phyloP scores from a whole-genome alignment of 495 filamentous ascomycete species.

The Aspergillus nidulans region DNA sequence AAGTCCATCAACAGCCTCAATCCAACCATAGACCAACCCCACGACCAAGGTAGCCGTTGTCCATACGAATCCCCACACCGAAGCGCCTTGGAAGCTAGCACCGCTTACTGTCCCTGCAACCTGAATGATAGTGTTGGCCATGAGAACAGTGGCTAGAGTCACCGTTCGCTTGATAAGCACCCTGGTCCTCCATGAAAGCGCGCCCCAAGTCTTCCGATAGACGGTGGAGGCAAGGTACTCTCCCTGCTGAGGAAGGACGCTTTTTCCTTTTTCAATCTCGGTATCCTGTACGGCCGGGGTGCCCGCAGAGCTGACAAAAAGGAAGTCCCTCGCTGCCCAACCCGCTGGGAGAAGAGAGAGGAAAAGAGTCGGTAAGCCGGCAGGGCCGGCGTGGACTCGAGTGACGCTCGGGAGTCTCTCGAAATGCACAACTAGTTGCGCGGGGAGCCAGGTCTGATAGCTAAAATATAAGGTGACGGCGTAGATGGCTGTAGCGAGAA shows the following conservation, averaged over 20 bases:
- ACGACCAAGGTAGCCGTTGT: slow-evolving; percentile 53
- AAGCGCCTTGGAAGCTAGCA: slow-evolving; percentile 61
- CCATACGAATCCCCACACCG: slow-evolving; percentile 69
- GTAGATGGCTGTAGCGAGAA: slow-evolving; percentile 66
- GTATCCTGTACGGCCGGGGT: slow-evolving; percentile 19
- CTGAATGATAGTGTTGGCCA: slow-evolving; percentile 61
- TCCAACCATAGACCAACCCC: slow-evolving; percentile 57
- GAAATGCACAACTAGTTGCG: slow-evolving; percentile 65
- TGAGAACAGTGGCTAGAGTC: slow-evolving; percentile 51
- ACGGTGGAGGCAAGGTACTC: slow-evolving; percentile 59
- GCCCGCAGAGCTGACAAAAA: slow-evolving; percentile 66
- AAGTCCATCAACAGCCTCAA: slow-evolving; percentile 49
- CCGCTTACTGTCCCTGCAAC: slow-evolving; percentile 59
- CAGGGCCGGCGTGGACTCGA: slow-evolving; percentile 54
- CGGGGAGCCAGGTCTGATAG: slow-evolving; percentile 61
- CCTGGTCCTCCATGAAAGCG: slow-evolving; percentile 58
- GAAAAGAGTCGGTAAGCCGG: slow-evolving; percentile 42
- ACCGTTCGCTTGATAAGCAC: slow-evolving; percentile 60
- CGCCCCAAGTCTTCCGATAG: slow-evolving; percentile 44
- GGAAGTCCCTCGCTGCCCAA: slow-evolving; percentile 62
- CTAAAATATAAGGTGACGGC: slow-evolving; percentile 59
- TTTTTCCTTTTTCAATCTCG: slow-evolving; percentile 27
- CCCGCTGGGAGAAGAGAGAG: slow-evolving; percentile 59
- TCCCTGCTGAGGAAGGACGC: slow-evolving; percentile 42
- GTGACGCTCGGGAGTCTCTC: slow-evolving; percentile 59